Evolutionary conservation across 805 yeast species (phyloP), one percentile per base, ranked within the genome.

Genomic region (Cyberlindnera galapagoensis): DNA sequence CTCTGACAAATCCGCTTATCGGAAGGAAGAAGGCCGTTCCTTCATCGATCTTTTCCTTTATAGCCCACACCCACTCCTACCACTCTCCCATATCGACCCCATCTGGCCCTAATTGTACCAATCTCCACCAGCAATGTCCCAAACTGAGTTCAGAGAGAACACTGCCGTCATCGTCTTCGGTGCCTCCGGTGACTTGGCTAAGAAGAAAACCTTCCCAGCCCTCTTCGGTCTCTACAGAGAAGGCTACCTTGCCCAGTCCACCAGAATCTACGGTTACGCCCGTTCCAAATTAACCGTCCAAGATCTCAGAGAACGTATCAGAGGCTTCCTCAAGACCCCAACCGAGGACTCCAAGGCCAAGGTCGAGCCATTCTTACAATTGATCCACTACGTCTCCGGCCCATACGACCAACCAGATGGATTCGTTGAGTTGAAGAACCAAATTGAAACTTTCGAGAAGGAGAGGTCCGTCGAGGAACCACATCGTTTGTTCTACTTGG

Each of bases 171-270:
- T 80, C 18, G 94, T 88, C 19, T 82, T 87, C 49, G 97, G 97
- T 33, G 97, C 97, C 26, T 83, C 94, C 15, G 97, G 97, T 32
- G 96, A 88, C 58, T 67, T 88, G 44, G 95, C 96, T 35, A 86
- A 85, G 65, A 88, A 88, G 77, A 88, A 88, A 65, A 88, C 96
- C 3, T 86, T 84, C 62, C 94, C 94, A 8, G 90, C 92, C 4
- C 60, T 83, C 14, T 82, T 81, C 49, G 94, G 92, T 9, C 67
- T 83, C 23, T 74, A 49, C 62, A 67, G 83, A 44, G 80, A 88
- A 55, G 95, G 94, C 24, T 76, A 75, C 44, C 66, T 90, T 35
- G 84, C 94, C 8, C 51, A 63, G 9, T 57, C 77, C 18, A 76
- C 82, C 23, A 74, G 75, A 52, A 85, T 92, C 49, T 71, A 84